Evolutionary conservation across 306 rosid species (phyloP), one percentile per base, ranked within the genome.

Genomic region (Ochetophila trinervis): DNA sequence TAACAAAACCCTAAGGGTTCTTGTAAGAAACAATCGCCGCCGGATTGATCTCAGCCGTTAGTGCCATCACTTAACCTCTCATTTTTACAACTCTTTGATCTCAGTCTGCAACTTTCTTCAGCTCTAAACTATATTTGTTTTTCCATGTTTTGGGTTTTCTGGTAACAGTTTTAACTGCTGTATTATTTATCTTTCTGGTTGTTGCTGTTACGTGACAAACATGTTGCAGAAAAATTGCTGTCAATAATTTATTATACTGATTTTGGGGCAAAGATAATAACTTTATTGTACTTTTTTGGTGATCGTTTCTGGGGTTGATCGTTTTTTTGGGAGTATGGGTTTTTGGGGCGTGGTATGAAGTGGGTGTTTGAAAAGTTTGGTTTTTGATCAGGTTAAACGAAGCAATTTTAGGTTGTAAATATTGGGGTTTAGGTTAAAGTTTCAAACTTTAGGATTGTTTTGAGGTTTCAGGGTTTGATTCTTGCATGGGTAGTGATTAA

Each of bases 1-100:
- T 77, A 83, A 81, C 87, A 87, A 90, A 90, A 86, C 96, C 95
- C 88, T 85, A 87, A 83, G 91, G 96, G 86, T 90, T 87, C 91
- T 87, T 83, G 85, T 59, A 67, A 79, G 76, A 76, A 78, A 60
- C 73, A 83, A 78, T 87, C 76, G 95, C 95, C 95, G 97, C 95
- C 95, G 61, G 83, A 73, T 80, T 85, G 70, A 80, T 80, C 74
- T 51, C 80, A 36, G 44, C 50, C 66, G 63, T 63, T 37, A 22
- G 60, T 19, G 14, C 2, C 27, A 49, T 51, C 24, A 34, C 20
- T 16, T 51, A 12, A 21, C 12, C 11, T 12, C 12, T 35, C 57
- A 15, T 37, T 71, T 27, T 16, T 30, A 27, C 51, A 27, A 45
- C 68, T 44, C 53, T 73, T 71, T 65, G 66, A 63, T 81, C 72